Evolutionary conservation across 1,284 basidiomycete species (phyloP), one percentile per base, ranked within the genome.

Genomic region (Sporisorium iseilematis-ciliati): DNA sequence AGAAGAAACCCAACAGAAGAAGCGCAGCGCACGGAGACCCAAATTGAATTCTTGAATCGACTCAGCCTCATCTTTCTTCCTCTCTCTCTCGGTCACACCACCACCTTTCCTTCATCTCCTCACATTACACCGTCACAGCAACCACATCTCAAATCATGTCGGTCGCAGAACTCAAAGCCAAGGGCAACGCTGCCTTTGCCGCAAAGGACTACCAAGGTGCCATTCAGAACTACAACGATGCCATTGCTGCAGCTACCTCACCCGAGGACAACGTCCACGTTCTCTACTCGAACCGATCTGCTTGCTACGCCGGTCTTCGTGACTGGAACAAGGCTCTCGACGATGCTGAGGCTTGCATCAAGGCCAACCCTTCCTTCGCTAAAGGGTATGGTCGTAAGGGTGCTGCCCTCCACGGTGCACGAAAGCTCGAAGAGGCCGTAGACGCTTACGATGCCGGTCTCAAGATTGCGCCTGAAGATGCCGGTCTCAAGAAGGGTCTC

Each of bases 351-450:
- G 89, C 88, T 85, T 87, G 86, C 62, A 90, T 97, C 84, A 89
- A 90, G 82, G 87, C 92, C 72, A 93, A 92, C 81, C 90, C 93
- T 4, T 87, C 89, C 4, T 98, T 95, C 91, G 89, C 92, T 45
- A 98, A 98, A 86, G 95, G 95, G 3, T 95, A 92, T 86, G 92
- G 92, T 20, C 90, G 95, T 63, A 96, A 96, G 84, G 95, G 95
- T 58, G 94, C 94, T 40, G 95, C 95, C n/a, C 87, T 97, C 50
- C 95, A 97, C 83, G 95, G 95, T 38, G 88, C 90, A 41, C 88
- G 89, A 65, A 88, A 88, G 85, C 95, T 90, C 83, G 91, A 91
- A 65, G 93, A 95, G 18, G 94, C 94, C 7, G 92, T 97, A 74
- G 88, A 88, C 31, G 90, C 91, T 7, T 95, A 93, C 86, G 89